Percentiles rank a stretch among this genome's conserved stretches.
phyloP scores from a whole-genome alignment of 2,329 filamentous ascomycete species.

The Rutstroemia sp. region DNA sequence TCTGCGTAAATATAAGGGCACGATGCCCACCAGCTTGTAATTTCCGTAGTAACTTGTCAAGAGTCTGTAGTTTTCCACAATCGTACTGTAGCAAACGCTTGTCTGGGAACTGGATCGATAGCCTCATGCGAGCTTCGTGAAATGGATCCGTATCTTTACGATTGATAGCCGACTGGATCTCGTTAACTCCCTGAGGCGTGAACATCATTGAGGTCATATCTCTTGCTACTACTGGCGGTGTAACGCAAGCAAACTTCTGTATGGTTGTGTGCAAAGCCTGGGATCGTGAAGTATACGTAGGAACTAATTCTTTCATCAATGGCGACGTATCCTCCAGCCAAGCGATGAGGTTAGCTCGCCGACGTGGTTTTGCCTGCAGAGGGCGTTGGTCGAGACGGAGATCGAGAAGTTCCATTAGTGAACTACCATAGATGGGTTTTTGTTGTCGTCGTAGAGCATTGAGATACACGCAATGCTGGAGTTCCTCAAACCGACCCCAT shows the following conservation, averaged over 20 bases:
- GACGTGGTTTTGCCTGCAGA: conserved; percentile 50
- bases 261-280: conserved; percentile 66
- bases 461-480: conserved; percentile 74
- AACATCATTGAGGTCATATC: conserved; percentile 65
- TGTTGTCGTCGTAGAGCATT: conserved; percentile 76
- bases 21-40: conserved; percentile 87
- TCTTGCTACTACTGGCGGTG: conserved; percentile 76
- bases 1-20: conserved; percentile 96
- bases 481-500: conserved; percentile 65
- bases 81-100: conserved; percentile 95
- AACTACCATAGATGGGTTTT: conserved; percentile 72
- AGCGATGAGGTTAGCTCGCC: conserved; percentile 56
- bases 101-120: conserved; percentile 95
- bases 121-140: conserved; percentile 85
- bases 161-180: conserved; percentile 48
- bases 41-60: conserved; percentile 78
- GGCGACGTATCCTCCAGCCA: conserved; percentile 70
- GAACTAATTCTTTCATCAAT: conserved; percentile 58
- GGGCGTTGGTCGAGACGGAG: conserved; percentile 53
- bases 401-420: conserved; percentile 67
- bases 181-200: conserved; percentile 49
- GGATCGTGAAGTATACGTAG: conserved; percentile 66
- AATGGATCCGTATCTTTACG: conserved; percentile 70
- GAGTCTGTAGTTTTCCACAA: conserved; percentile 88
- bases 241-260: conserved; percentile 85